These are phyloP conservation scores for Suillus plorans DNA, from an alignment of 768 basidiomycete species.

Conservation along the genomic window DNA sequence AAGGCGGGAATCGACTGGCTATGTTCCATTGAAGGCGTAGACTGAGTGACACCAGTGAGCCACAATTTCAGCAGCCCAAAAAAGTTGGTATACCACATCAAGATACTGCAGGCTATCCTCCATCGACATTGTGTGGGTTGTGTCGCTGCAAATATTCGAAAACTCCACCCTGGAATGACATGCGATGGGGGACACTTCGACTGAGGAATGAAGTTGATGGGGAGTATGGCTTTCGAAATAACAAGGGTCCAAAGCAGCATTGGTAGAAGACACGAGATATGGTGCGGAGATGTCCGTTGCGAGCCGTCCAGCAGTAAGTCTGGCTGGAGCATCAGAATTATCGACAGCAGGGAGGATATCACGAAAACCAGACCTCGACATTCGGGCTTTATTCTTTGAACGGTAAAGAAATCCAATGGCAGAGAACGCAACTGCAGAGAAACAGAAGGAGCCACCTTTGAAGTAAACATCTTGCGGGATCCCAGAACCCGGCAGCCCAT, in stretches of 20 bases:
- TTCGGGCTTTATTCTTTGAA: neutral
- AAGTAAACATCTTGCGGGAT: neutral
- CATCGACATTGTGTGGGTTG: neutral
- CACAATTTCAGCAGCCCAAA: too few relatives aligned
- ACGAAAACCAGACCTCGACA: neutral
- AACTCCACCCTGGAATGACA: neutral
- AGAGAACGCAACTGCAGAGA: neutral
- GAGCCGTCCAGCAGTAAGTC: neutral
- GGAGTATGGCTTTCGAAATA: neutral
- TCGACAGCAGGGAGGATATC: conserved; percentile 2
- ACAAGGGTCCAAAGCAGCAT: conserved; percentile 8
- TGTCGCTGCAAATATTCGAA: neutral
- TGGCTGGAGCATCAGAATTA: neutral
- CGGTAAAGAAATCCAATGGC: conserved; percentile 1
- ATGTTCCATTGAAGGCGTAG: neutral
- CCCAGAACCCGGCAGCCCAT: neutral
- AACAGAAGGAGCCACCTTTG: conserved; percentile 4
- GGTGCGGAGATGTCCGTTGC: neutral
- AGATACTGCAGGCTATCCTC: neutral
- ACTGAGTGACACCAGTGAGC: neutral
- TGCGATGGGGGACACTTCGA: neutral
- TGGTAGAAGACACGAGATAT: conserved; percentile 6
- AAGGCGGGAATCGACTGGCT: neutral
- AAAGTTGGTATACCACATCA: neutral
- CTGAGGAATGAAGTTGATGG: neutral